These are phyloP conservation scores for Fraxinus platypoda DNA, from an alignment of 305 asterid genomes.

Conservation along the genomic window DNA sequence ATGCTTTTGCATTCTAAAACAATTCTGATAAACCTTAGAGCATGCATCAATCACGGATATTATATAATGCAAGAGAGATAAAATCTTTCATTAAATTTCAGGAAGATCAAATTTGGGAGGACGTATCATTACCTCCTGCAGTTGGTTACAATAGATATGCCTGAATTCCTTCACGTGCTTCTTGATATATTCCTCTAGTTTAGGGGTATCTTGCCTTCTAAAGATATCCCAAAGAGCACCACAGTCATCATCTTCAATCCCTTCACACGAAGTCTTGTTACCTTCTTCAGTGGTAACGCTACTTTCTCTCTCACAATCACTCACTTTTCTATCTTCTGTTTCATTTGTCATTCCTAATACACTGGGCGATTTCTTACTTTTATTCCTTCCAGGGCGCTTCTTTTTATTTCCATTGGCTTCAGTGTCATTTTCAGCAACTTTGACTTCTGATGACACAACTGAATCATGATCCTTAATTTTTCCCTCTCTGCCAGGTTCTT, in stretches of 20 bases:
- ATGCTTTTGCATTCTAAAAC: background rate
- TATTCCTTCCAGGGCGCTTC: background rate
- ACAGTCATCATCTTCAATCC: conserved; percentile 34
- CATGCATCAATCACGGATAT: background rate
- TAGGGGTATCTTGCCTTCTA: conserved; percentile 70
- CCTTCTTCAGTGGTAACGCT: background rate
- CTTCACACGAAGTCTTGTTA: conserved; percentile 10
- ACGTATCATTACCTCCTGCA: conserved; percentile 42
- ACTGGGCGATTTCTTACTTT: background rate
- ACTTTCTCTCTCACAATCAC: background rate
- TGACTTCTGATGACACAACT: background rate
- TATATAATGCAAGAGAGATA: background rate
- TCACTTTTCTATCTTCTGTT: background rate
- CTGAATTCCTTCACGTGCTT: conserved; percentile 66
- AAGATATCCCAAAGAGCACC: conserved; percentile 84
- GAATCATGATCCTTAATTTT: background rate
- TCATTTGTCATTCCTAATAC: background rate
- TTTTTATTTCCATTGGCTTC: background rate
- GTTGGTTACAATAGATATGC: conserved; percentile 50
- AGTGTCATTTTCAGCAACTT: background rate
- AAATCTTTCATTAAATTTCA: background rate
- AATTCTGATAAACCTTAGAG: background rate
- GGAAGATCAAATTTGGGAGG: background rate
- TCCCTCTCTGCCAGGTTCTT: background rate
- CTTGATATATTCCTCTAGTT: conserved; percentile 55